Conservation (phyloP, 495 filamentous ascomycete genomes). For the Astrothelium macrocarpum region DNA sequence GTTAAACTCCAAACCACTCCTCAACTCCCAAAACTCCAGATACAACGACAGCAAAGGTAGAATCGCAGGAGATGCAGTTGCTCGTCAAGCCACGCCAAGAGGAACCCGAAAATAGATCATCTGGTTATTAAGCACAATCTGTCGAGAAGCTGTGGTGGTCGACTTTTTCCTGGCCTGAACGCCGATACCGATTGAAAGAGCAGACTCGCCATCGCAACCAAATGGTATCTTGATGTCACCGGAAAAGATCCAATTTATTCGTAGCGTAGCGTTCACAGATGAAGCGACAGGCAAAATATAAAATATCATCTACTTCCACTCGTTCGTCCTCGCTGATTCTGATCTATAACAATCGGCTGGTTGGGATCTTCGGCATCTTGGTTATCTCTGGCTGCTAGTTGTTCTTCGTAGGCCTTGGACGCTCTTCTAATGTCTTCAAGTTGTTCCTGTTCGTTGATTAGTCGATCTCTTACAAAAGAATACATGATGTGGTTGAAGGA, state of each 20-base stretch:
- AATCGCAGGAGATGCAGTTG: neutral
- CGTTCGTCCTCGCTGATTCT: neutral
- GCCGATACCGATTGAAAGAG: neutral
- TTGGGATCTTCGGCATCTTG: constrained; percentile 14
- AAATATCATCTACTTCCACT: neutral
- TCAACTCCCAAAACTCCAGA: neutral
- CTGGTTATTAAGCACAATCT: neutral
- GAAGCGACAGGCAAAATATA: neutral
- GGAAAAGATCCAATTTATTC: no score
- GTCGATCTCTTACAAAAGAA: neutral
- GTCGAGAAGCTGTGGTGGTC: neutral
- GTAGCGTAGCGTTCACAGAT: no score
- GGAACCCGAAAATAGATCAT: neutral
- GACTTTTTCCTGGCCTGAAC: neutral
- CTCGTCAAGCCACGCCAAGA: neutral
- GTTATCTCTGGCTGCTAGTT: constrained; percentile 18
- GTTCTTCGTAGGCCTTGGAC: constrained; percentile 26
- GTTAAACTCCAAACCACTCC: neutral
- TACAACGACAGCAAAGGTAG: neutral
- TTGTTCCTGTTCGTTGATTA: constrained; percentile 20
- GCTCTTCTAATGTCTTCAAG: constrained; percentile 26
- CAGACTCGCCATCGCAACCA: neutral
- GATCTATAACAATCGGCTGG: neutral
- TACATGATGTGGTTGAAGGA: neutral
- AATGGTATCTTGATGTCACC: no score